Conservation (phyloP, 2,329 filamentous ascomycete genomes). For the Monilinia aucupariae region DNA sequence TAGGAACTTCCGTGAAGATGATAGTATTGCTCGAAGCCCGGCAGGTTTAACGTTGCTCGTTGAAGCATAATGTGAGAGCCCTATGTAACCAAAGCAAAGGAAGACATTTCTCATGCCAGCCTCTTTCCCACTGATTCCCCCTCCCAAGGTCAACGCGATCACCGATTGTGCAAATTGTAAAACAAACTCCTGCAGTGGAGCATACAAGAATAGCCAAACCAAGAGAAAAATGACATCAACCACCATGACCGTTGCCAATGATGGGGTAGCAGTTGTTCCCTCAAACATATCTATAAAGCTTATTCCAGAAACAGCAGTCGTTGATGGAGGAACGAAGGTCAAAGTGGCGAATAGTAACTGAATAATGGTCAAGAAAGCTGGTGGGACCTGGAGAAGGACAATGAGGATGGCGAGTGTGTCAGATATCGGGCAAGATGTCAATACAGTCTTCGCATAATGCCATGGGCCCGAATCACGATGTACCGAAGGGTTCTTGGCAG, state of each 20-base stretch:
- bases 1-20: constrained; percentile 27
- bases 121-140: constrained; percentile 64
- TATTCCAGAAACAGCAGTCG: constrained; percentile 61
- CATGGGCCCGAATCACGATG: constrained; percentile 69
- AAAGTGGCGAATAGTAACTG: constrained; percentile 89
- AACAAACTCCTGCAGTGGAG: constrained; percentile 79
- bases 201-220: constrained; percentile 83
- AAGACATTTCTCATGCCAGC: constrained; percentile 67
- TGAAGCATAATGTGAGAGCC: constrained; percentile 31
- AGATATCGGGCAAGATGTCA: constrained; percentile 82
- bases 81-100: constrained; percentile 64
- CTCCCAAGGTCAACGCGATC: constrained; percentile 84
- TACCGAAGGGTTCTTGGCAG: constrained; percentile 60
- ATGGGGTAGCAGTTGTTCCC: constrained; percentile 78
- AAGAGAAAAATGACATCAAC: constrained; percentile 79
- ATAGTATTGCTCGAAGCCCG: constrained; percentile 30
- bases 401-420: constrained; percentile 97
- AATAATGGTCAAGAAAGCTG: constrained; percentile 79
- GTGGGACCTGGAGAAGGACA: constrained; percentile 86
- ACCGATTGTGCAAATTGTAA: constrained; percentile 89
- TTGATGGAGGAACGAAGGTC: constrained; percentile 83
- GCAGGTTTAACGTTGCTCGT: constrained; percentile 29
- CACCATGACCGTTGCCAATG: constrained; percentile 74
- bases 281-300: constrained; percentile 91
- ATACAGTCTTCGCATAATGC: constrained; percentile 76